Percentiles rank a stretch among this genome's conserved stretches.
These are phyloP conservation scores for Trichoderma pleuroti DNA, from an alignment of 2,329 filamentous ascomycete genomes.

Conservation along the genomic window DNA sequence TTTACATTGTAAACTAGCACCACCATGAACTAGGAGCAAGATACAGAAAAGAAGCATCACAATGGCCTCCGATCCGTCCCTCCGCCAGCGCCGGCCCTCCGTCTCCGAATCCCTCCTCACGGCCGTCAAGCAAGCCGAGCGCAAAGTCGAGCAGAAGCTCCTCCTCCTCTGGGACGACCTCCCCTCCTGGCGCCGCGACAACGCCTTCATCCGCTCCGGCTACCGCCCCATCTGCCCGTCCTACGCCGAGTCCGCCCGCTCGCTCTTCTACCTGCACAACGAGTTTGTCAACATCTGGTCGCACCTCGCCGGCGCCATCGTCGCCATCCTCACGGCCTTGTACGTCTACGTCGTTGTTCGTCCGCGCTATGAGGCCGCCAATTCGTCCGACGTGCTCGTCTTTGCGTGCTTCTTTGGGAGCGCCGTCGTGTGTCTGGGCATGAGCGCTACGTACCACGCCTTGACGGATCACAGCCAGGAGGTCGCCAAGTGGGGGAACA, in stretches of 20 bases:
- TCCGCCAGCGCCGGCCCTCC: slow-evolving; percentile 30
- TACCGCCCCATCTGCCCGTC: slow-evolving; percentile 52
- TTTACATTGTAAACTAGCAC: neutral
- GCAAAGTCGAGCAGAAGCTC: slow-evolving; percentile 39
- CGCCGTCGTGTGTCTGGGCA: slow-evolving; percentile 67
- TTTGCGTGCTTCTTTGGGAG: slow-evolving; percentile 79
- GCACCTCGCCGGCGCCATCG: slow-evolving; percentile 61
- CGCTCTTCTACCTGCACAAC: slow-evolving; percentile 56
- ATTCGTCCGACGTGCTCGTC: slow-evolving; percentile 60
- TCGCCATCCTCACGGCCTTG: slow-evolving; percentile 50
- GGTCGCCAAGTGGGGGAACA: slow-evolving; percentile 82
- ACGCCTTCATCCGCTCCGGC: slow-evolving; percentile 51
- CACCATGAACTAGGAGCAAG: neutral
- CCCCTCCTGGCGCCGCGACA: slow-evolving; percentile 57
- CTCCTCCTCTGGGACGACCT: slow-evolving; percentile 58
- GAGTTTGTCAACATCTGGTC: slow-evolving; percentile 63
- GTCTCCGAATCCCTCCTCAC: slow-evolving; percentile 28
- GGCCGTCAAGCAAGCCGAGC: slow-evolving; percentile 36
- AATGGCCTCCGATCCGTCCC: slow-evolving; percentile 4
- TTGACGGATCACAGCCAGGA: slow-evolving; percentile 77
- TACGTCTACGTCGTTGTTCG: slow-evolving; percentile 56
- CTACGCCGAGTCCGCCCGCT: slow-evolving; percentile 44
- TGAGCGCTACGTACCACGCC: slow-evolving; percentile 82
- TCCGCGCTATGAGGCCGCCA: slow-evolving; percentile 64
- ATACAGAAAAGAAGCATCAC: neutral